A percentile compares a stretch with the other conserved stretches of the same genome.
Evolutionary conservation across 257 asterid genomes (phyloP).

Genomic region (Solanum pinnatisectum): DNA sequence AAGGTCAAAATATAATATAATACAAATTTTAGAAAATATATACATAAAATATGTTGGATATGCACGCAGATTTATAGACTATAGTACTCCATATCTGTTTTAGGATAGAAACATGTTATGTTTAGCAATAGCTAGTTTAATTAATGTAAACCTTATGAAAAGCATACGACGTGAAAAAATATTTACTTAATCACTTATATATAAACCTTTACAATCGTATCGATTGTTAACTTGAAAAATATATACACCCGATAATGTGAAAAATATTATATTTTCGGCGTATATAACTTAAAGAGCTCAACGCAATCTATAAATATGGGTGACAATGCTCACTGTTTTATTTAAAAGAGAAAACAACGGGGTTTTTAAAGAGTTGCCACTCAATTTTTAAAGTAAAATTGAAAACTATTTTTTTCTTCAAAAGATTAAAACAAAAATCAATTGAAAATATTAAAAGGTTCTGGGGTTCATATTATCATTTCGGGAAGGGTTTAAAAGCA

Average conservation of each 20-base stretch:
- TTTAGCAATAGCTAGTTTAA: not conserved
- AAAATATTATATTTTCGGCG: not conserved
- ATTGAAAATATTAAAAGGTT: too few species aligned
- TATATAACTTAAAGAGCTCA: not conserved
- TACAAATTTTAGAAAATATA: too few species aligned
- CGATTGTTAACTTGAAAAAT: not conserved
- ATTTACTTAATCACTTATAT: not conserved
- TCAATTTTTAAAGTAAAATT: too few species aligned
- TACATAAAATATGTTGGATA: too few species aligned
- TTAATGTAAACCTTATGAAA: not conserved
- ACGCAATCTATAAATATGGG: not conserved
- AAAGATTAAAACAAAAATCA: too few species aligned
- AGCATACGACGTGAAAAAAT: not conserved
- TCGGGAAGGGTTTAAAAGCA: too few species aligned
- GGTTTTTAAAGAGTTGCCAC: too few species aligned
- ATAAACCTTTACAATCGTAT: not conserved
- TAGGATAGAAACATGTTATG: not conserved
- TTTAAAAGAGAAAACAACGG: too few species aligned
- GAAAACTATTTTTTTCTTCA: too few species aligned
- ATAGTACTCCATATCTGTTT: not conserved
- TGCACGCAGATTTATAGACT: not conserved
- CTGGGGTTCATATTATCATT: too few species aligned
- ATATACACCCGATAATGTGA: not conserved
- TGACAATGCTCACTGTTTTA: not conserved
- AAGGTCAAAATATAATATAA: too few species aligned